Conservation (phyloP, 2,329 filamentous ascomycete genomes). For the Camillea tinctor region DNA sequence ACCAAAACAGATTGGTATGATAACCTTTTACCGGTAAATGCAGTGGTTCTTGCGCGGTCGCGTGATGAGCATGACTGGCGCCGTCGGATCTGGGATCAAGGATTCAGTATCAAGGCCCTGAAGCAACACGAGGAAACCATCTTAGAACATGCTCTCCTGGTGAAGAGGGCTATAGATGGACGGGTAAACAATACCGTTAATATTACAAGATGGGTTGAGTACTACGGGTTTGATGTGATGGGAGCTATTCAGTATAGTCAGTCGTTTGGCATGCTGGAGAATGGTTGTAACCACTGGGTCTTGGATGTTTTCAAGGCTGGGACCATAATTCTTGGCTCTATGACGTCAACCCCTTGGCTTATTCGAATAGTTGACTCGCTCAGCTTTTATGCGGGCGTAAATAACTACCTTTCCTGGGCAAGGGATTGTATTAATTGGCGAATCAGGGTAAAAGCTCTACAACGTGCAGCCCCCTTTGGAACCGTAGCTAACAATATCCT, state of each 20-base stretch:
- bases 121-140: slow-evolving; percentile 8
- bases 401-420: background rate
- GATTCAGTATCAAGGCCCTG: slow-evolving; percentile 9
- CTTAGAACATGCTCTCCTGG: slow-evolving; percentile 13
- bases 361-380: background rate
- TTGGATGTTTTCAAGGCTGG: slow-evolving; percentile 7
- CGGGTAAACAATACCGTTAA: slow-evolving; percentile 8
- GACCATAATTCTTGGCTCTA: slow-evolving; percentile 1
- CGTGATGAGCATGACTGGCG: slow-evolving; percentile 10
- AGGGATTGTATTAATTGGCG: background rate
- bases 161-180: slow-evolving; percentile 6
- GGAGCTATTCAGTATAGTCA: slow-evolving; percentile 17
- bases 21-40: slow-evolving; percentile 12
- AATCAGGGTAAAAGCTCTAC: background rate
- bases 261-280: slow-evolving; percentile 17
- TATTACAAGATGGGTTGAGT: slow-evolving; percentile 15
- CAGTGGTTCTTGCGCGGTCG: slow-evolving; percentile 11
- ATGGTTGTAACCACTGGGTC: slow-evolving; percentile 9
- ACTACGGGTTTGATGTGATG: slow-evolving; percentile 21
- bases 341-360: background rate
- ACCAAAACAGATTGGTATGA: slow-evolving; percentile 22
- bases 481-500: background rate
- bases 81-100: slow-evolving; percentile 12
- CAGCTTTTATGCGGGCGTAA: background rate
- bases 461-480: background rate